phyloP scores from a whole-genome alignment of 306 rosid genomes.

The Betula pendula region DNA sequence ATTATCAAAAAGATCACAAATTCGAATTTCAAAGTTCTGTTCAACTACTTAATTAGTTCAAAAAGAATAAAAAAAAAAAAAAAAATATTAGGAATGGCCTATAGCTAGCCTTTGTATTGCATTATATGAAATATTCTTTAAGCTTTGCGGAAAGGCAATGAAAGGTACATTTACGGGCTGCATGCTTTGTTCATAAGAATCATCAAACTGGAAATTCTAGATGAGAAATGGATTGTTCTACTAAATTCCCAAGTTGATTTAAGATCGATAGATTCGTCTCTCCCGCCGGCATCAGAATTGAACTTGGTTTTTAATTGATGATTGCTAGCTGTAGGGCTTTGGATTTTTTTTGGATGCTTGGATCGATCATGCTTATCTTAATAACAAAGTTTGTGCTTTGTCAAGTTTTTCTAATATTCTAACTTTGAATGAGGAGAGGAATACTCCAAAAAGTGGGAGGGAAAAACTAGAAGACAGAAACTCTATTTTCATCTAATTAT shows the following conservation, averaged over 20 bases:
- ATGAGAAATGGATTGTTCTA: slow-evolving; percentile 44
- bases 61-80: slow-evolving; percentile 26
- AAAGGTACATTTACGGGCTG: slow-evolving; percentile 63
- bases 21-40: slow-evolving; percentile 40
- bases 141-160: slow-evolving; percentile 67
- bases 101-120: slow-evolving; percentile 46
- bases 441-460: slow-evolving; percentile 12
- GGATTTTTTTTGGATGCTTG: slow-evolving; percentile 9
- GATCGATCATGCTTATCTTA: slow-evolving; percentile 32
- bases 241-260: slow-evolving; percentile 50
- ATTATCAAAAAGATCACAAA: slow-evolving; percentile 19
- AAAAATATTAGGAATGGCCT: no score
- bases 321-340: slow-evolving; percentile 31
- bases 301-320: slow-evolving; percentile 26
- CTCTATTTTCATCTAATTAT: neutral
- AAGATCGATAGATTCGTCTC: slow-evolving; percentile 40
- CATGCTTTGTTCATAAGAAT: slow-evolving; percentile 55
- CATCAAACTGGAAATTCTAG: slow-evolving; percentile 32
- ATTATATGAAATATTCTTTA: slow-evolving; percentile 55
- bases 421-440: slow-evolving; percentile 10
- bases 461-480: neutral
- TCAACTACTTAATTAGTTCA: slow-evolving; percentile 43
- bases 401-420: slow-evolving; percentile 7
- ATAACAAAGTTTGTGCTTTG: slow-evolving; percentile 5
- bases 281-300: slow-evolving; percentile 37